Evolutionary conservation across 805 yeast genomes (phyloP), one percentile per base, ranked within the genome.

Genomic region (Debaryomyces prosopidis): DNA sequence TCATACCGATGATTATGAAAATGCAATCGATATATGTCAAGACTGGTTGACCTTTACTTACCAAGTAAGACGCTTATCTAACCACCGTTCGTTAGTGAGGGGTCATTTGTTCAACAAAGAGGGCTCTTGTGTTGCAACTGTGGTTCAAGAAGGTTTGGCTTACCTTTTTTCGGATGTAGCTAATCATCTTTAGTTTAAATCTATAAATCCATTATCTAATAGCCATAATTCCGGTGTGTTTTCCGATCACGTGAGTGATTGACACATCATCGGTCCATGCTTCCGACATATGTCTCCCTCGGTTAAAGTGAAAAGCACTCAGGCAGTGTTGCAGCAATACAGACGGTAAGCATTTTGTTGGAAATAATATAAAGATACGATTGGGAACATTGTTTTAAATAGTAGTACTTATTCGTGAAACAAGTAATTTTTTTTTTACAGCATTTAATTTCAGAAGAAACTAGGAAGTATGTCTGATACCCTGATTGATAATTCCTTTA

Each of bases 101-200:
- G 76, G 77, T 3, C 59, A 54, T 36, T 58, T 71, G 50, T 68
- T 53, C 51, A 62, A 66, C 46, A 56, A 57, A 32, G 42, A 62
- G 5, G 64, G 68, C 11, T 53, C 54, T 17, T 59, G 66, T 43
- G 63, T 71, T 6, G 75, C 75, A 9, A 66, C 77, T 0, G 60
- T 71, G 7, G 47, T 66, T 18, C 77, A 72, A 54, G 77, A 72
- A 50, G 77, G 76, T 1, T 59, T 72, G 42, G 64, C 73, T 1
- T 54, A 60, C 34, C 51, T 66, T 51, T 54, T 57, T 42, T 57
- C 58, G 10, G 72, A 71, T 40, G 47, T 52, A 16, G 42, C 53
- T 27, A 46, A 53, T n/a, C 38, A 46, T 27, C 47, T 46, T 23
- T n/a, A n/a, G n/a, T n/a, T n/a, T n/a, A n/a, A 23, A 23, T 2